Percentiles rank a stretch among this genome's conserved stretches.
These are phyloP conservation scores for Cubamyces lactineus DNA, from an alignment of 768 basidiomycete species.

Conservation along the genomic window DNA sequence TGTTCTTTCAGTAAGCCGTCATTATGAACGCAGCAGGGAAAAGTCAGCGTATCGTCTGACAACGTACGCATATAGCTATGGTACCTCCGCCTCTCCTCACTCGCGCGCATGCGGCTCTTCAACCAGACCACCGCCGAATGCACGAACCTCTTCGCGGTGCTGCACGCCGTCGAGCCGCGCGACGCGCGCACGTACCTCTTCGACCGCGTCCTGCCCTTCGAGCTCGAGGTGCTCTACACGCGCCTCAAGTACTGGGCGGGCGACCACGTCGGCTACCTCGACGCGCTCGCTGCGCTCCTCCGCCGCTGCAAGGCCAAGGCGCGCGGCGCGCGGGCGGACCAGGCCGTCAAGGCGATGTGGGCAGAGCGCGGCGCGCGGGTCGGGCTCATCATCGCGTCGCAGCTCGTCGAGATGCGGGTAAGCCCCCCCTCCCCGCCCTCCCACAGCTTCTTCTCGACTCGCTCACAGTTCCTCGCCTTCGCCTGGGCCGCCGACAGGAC, in stretches of 20 bases:
- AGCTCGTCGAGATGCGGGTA: slow-evolving; percentile 86
- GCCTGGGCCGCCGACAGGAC: slow-evolving; percentile 57
- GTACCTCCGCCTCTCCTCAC: slow-evolving; percentile 79
- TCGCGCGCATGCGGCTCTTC: slow-evolving; percentile 81
- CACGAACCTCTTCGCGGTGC: slow-evolving; percentile 74
- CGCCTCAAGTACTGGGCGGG: slow-evolving; percentile 82
- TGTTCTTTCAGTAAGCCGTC: slow-evolving; percentile 59
- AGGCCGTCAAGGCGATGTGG: slow-evolving; percentile 61
- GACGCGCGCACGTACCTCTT: slow-evolving; percentile 59
- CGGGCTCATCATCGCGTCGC: slow-evolving; percentile 78
- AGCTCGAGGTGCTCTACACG: slow-evolving; percentile 68
- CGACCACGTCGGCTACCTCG: slow-evolving; percentile 79
- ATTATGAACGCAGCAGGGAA: too few species aligned
- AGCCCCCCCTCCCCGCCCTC: slow-evolving; percentile 15
- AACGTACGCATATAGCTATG: slow-evolving; percentile 56
- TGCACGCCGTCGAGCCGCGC: slow-evolving; percentile 42
- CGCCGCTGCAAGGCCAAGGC: slow-evolving; percentile 57
- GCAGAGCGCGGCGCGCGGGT: slow-evolving; percentile 77
- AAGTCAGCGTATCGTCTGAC: too few species aligned
- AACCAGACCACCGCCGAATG: slow-evolving; percentile 88
- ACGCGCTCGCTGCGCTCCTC: slow-evolving; percentile 68
- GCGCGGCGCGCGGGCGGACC: slow-evolving; percentile 36
- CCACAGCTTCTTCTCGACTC: too few species aligned
- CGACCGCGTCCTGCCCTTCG: slow-evolving; percentile 58
- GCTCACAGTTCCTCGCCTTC: too few species aligned